phyloP scores from a whole-genome alignment of 371 early-diverging fungal species.

The Lichtheimia ramosa region DNA sequence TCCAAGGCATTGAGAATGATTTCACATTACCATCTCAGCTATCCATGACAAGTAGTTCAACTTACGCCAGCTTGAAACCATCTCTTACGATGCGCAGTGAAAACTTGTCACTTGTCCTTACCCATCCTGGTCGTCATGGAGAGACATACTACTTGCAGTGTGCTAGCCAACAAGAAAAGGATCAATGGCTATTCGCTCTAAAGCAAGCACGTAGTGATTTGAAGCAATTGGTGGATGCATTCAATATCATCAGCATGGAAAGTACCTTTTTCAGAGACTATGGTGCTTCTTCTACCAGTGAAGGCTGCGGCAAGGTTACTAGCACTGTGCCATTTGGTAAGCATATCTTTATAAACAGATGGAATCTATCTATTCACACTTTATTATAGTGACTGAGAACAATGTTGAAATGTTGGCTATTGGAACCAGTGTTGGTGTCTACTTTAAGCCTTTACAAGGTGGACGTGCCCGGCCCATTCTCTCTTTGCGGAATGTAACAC shows the following conservation, averaged over 20 bases:
- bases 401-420: conserved; percentile 36
- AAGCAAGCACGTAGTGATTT: conserved; percentile 55
- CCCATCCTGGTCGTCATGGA: conserved; percentile 22
- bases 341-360: neutral
- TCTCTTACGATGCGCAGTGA: conserved; percentile 5
- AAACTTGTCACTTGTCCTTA: conserved; percentile 10
- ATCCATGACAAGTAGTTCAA: conserved; percentile 2
- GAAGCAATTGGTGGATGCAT: conserved; percentile 37
- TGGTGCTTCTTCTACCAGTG: neutral
- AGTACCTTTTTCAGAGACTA: conserved; percentile 11
- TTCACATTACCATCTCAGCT: conserved; percentile 10
- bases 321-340: conserved; percentile 57
- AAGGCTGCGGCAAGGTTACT: conserved; percentile 46
- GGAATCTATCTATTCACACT: neutral
- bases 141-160: conserved; percentile 11
- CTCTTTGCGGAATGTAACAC: conserved; percentile 15
- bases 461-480: conserved; percentile 10
- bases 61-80: neutral
- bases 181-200: conserved; percentile 77
- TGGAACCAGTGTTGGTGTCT: conserved; percentile 79
- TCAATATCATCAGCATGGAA: conserved; percentile 47
- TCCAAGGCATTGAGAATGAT: conserved; percentile 8
- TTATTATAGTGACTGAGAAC: conserved; percentile 10
- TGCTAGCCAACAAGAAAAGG: conserved; percentile 53
- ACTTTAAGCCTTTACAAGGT: conserved; percentile 24